Evolutionary conservation across 345 rosid genomes (phyloP).

Genomic region (Turritis glabra): DNA sequence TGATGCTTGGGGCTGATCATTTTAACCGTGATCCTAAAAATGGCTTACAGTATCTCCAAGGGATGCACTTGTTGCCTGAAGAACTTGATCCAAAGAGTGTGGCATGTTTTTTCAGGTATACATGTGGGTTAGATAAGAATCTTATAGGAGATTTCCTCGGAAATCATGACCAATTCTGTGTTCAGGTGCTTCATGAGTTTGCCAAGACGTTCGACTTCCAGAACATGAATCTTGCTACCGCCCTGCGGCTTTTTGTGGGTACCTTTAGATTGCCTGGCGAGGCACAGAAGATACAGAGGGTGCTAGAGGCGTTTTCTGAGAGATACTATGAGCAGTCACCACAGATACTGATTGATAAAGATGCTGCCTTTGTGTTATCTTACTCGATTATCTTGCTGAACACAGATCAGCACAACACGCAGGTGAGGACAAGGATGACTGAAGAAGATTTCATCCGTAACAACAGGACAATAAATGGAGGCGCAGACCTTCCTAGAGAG

Average conservation of each 20-base stretch:
- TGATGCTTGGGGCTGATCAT: slow-evolving; percentile 68
- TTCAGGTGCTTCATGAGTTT: slow-evolving; percentile 77
- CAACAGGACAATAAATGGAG: slow-evolving; percentile 68
- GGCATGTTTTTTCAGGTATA: slow-evolving; percentile 68
- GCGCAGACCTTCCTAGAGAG: slow-evolving; percentile 71
- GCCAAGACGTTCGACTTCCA: slow-evolving; percentile 66
- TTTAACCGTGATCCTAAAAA: slow-evolving; percentile 70
- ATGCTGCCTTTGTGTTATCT: slow-evolving; percentile 72
- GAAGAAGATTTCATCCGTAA: slow-evolving; percentile 76
- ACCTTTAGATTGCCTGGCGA: slow-evolving; percentile 81
- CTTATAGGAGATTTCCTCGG: slow-evolving; percentile 72
- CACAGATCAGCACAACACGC: slow-evolving; percentile 75
- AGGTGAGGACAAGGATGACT: slow-evolving; percentile 80
- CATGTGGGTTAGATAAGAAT: slow-evolving; percentile 70
- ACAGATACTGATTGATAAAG: slow-evolving; percentile 54
- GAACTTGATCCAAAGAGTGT: slow-evolving; percentile 71
- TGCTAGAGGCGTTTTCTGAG: slow-evolving; percentile 81
- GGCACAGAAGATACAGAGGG: slow-evolving; percentile 81
- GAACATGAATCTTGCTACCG: slow-evolving; percentile 66
- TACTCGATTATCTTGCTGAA: slow-evolving; percentile 74
- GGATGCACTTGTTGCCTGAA: slow-evolving; percentile 61
- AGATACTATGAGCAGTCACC: slow-evolving; percentile 82
- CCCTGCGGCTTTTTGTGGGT: slow-evolving; percentile 73
- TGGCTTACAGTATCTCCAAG: slow-evolving; percentile 71
- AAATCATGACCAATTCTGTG: slow-evolving; percentile 72